Conservation (phyloP, 345 rosid species). For the Lepidium sativum region DNA sequence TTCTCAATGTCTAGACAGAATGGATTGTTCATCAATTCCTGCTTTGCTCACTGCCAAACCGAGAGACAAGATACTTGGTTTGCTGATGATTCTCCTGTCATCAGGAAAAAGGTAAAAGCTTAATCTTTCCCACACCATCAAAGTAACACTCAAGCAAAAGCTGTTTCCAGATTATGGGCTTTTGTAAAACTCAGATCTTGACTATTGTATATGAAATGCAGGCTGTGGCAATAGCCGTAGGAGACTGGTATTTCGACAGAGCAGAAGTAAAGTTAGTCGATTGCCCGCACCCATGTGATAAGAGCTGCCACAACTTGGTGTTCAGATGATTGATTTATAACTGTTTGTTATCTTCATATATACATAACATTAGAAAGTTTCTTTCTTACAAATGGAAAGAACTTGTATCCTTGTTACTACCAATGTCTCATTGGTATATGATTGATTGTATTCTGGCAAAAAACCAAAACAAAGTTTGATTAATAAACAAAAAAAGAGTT, state of each 20-base stretch:
- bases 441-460: constrained; percentile 2
- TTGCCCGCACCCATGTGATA: constrained; percentile 89
- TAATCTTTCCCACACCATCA: background rate
- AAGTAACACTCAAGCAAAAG: background rate
- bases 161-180: background rate
- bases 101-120: constrained; percentile 56
- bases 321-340: constrained; percentile 39
- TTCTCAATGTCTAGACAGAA: constrained; percentile 64
- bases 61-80: constrained; percentile 99
- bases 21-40: constrained; percentile 85
- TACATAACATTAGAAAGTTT: constrained; percentile 11
- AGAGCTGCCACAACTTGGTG: constrained; percentile 82
- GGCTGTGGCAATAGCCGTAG: constrained; percentile 84
- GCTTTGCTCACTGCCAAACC: constrained; percentile 93
- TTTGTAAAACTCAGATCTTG: background rate
- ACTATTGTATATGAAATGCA: constrained; percentile 13
- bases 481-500: background rate
- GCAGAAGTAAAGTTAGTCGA: constrained; percentile 55
- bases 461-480: background rate
- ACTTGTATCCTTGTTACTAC: constrained; percentile 7
- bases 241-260: constrained; percentile 91
- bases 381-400: constrained; percentile 12
- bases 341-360: constrained; percentile 9
- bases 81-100: constrained; percentile 67
- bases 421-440: constrained; percentile 28